Conservation (phyloP, 106 monocot genomes). For the Allium cepa region DNA sequence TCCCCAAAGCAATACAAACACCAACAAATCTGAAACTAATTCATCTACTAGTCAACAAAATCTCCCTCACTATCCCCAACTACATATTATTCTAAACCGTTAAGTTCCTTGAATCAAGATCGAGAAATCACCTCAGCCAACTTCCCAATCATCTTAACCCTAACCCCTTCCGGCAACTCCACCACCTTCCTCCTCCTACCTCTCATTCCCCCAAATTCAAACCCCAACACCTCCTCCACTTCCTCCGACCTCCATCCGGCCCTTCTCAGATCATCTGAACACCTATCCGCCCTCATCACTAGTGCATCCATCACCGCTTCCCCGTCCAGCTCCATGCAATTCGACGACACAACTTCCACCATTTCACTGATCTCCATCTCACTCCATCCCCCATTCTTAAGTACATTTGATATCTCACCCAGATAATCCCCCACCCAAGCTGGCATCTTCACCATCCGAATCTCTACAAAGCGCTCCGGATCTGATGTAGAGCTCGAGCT, state of each 20-base stretch:
- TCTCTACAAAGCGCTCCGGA: slow-evolving; percentile 22
- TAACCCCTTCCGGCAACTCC: slow-evolving; percentile 21
- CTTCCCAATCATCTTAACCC: slow-evolving; percentile 15
- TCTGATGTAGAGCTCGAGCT: slow-evolving; percentile 21
- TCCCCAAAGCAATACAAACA: no score
- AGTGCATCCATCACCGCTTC: slow-evolving; percentile 26
- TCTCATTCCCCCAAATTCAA: slow-evolving; percentile 9
- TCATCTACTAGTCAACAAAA: no score
- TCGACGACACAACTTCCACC: slow-evolving; percentile 19
- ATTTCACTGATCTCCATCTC: slow-evolving; percentile 38
- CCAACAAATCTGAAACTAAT: no score
- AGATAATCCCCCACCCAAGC: slow-evolving; percentile 31
- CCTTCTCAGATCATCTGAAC: slow-evolving; percentile 22
- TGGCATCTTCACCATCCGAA: slow-evolving; percentile 19
- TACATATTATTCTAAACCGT: no score
- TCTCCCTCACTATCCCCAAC: neutral
- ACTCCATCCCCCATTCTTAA: slow-evolving; percentile 32
- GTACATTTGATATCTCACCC: slow-evolving; percentile 16
- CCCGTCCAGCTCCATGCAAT: slow-evolving; percentile 1
- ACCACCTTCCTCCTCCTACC: slow-evolving; percentile 4
- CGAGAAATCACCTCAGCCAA: slow-evolving; percentile 11
- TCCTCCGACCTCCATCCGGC: slow-evolving; percentile 58
- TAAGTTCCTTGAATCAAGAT: neutral
- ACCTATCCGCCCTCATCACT: slow-evolving; percentile 29
- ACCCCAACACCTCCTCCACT: slow-evolving; percentile 21